Conservation (phyloP, 441 rosid species). For the Arabidopsis hybrid region DNA sequence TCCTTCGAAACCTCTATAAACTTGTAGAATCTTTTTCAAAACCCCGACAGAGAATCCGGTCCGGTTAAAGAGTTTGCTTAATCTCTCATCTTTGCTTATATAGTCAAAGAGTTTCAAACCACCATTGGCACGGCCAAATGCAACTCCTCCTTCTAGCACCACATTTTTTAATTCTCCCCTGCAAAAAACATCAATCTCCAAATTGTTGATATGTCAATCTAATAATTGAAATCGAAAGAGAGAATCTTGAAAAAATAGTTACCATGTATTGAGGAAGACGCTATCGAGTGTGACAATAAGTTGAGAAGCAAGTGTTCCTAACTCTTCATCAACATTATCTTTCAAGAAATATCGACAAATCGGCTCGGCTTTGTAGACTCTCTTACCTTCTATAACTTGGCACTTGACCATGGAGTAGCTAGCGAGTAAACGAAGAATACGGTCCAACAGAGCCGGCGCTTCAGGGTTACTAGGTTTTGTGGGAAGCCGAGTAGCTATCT, state of each 20-base stretch:
- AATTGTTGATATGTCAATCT: neutral
- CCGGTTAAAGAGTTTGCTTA: conserved; percentile 49
- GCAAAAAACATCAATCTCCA: neutral
- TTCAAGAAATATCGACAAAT: conserved; percentile 32
- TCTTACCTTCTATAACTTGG: conserved; percentile 20
- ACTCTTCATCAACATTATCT: conserved; percentile 1
- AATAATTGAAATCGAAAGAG: neutral
- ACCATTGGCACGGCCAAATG: conserved; percentile 46
- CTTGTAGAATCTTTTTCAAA: conserved; percentile 24
- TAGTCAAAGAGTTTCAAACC: conserved; percentile 44
- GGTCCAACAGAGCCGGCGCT: conserved; percentile 35
- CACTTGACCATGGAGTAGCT: conserved; percentile 41
- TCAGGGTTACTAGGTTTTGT: conserved; percentile 34
- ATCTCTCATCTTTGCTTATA: conserved; percentile 36
- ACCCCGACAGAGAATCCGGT: conserved; percentile 30
- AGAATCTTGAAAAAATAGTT: neutral
- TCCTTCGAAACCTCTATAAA: conserved; percentile 38
- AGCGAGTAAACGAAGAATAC: conserved; percentile 37
- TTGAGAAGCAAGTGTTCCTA: conserved; percentile 38
- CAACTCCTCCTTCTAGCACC: conserved; percentile 46
- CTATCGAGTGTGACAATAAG: conserved; percentile 20
- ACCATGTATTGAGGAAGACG: conserved; percentile 36
- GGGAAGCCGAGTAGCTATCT: conserved; percentile 29
- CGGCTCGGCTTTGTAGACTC: conserved; percentile 33
- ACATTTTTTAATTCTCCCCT: conserved; percentile 44